A percentile compares a stretch with the other conserved stretches of the same genome.
These are phyloP conservation scores for Gaeumannomyces sp. DNA, from an alignment of 2,329 filamentous ascomycete genomes.

Conservation along the genomic window DNA sequence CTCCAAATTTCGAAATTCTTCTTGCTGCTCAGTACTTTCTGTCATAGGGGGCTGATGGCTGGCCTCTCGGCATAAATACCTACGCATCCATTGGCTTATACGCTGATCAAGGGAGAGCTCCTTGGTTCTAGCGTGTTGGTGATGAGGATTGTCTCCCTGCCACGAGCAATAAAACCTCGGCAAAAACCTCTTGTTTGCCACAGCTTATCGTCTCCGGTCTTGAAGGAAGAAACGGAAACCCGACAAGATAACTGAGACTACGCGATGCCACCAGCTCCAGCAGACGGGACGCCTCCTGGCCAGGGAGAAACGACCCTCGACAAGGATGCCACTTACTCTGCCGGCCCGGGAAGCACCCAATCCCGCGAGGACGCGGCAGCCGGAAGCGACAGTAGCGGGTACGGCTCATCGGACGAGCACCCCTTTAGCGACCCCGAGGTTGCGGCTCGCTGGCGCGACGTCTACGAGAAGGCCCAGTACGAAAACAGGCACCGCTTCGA, in stretches of 20 bases:
- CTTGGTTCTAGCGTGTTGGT: too few relatives aligned
- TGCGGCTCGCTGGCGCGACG: slow-evolving; percentile 26
- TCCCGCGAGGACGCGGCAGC: not conserved
- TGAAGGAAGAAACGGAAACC: not conserved
- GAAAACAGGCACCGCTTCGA: slow-evolving; percentile 37
- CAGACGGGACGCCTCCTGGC: too few relatives aligned
- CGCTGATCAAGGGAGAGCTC: too few relatives aligned
- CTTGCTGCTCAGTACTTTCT: not conserved
- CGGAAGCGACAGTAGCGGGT: not conserved
- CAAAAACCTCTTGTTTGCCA: not conserved
- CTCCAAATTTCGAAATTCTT: not conserved
- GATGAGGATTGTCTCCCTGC: not conserved
- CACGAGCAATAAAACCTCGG: not conserved
- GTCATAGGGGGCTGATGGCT: too few relatives aligned
- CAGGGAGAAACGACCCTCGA: not conserved
- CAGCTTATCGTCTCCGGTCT: too few relatives aligned
- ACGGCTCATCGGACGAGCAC: slow-evolving; percentile 18
- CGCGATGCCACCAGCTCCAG: not conserved
- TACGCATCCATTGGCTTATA: not conserved
- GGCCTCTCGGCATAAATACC: not conserved
- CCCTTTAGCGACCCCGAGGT: slow-evolving; percentile 24
- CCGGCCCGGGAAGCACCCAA: not conserved
- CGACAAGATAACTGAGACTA: too few relatives aligned
- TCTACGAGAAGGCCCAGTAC: slow-evolving; percentile 33
- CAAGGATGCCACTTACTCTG: not conserved